Evolutionary conservation across 2,329 filamentous ascomycete species (phyloP).

Genomic region (Venturia aucupariae): DNA sequence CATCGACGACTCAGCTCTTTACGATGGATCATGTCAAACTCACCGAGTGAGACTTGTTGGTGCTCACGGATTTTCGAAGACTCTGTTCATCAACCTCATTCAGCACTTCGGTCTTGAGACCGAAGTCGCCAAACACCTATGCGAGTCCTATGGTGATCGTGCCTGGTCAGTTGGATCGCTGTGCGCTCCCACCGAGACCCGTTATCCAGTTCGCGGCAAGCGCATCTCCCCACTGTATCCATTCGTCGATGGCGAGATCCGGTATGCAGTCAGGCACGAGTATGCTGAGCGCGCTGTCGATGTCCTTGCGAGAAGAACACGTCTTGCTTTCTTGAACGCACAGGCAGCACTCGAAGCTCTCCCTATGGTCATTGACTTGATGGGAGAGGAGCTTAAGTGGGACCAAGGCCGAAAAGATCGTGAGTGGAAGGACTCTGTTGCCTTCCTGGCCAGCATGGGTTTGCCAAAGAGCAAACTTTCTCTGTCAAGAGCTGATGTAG

Average conservation of each 20-base stretch:
- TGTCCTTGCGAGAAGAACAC: constrained; percentile 73
- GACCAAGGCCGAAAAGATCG: constrained; percentile 58
- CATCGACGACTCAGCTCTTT: constrained; percentile 59
- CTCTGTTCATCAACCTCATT: constrained; percentile 89
- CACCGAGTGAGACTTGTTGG: constrained; percentile 74
- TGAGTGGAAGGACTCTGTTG: constrained; percentile 67
- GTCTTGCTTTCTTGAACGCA: constrained; percentile 83
- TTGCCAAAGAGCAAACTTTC: constrained; percentile 46
- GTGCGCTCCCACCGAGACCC: constrained; percentile 63
- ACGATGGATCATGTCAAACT: constrained; percentile 72
- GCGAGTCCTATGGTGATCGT: constrained; percentile 80
- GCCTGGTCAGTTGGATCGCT: constrained; percentile 84
- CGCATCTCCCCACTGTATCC: constrained; percentile 75
- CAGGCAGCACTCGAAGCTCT: constrained; percentile 82
- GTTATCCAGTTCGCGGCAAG: constrained; percentile 75
- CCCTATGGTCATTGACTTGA: constrained; percentile 78
- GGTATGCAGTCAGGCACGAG: constrained; percentile 80
- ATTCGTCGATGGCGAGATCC: constrained; percentile 84
- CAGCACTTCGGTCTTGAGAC: constrained; percentile 90
- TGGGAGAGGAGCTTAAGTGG: constrained; percentile 79
- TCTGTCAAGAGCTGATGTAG: constrained; percentile 49
- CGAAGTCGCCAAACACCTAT: constrained; percentile 82
- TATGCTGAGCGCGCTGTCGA: constrained; percentile 88
- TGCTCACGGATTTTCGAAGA: constrained; percentile 80
- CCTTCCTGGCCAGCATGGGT: constrained; percentile 53